Percentiles rank a stretch among this genome's conserved stretches.
Evolutionary conservation across 2,329 filamentous ascomycete genomes (phyloP).

Genomic region (Polytolypa hystricis): DNA sequence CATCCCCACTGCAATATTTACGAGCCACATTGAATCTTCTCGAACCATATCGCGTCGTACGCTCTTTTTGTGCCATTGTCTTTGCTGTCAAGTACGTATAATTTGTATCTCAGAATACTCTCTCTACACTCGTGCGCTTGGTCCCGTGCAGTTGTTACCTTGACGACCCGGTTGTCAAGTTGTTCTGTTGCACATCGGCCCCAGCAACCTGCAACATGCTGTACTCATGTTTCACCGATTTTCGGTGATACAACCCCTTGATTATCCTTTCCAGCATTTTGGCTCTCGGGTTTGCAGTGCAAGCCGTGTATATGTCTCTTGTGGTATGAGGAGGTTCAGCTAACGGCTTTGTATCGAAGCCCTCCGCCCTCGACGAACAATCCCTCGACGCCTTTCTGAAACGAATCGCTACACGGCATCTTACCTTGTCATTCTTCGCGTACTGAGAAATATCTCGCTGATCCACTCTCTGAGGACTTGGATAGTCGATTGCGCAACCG

Average conservation of each 20-base stretch:
- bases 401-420: no score
- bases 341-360: no score
- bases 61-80: background rate
- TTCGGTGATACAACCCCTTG: background rate
- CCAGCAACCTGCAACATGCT: background rate
- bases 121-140: background rate
- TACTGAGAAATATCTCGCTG: no score
- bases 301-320: no score
- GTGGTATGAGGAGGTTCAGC: no score
- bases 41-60: background rate
- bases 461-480: no score
- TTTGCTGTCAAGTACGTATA: background rate
- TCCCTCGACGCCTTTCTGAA: no score
- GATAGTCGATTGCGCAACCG: no score
- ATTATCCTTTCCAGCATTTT: background rate
- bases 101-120: background rate
- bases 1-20: background rate
- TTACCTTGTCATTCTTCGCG: no score
- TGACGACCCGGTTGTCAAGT: background rate
- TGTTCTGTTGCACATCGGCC: background rate
- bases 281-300: no score
- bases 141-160: background rate
- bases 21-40: background rate
- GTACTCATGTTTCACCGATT: slow-evolving; percentile 1
- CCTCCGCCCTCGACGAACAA: no score